Percentiles rank a stretch among this genome's conserved stretches.
These are phyloP conservation scores for Fulvia fulva DNA, from an alignment of 2,329 filamentous ascomycete species.

Conservation along the genomic window DNA sequence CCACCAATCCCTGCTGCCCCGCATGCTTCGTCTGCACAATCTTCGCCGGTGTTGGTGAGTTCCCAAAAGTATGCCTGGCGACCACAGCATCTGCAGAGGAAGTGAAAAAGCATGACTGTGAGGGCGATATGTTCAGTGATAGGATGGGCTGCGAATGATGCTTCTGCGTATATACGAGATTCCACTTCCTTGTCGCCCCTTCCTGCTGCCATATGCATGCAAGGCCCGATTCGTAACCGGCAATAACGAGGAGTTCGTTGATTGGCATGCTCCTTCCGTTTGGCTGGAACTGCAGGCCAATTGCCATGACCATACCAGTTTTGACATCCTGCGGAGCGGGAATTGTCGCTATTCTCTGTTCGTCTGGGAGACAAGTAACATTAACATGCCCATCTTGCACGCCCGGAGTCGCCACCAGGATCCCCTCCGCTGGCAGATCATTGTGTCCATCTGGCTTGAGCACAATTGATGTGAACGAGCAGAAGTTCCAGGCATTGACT, in stretches of 20 bases:
- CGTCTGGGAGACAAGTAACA: constrained; percentile 75
- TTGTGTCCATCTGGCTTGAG: constrained; percentile 4
- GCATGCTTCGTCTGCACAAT: constrained; percentile 74
- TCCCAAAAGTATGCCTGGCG: constrained; percentile 64
- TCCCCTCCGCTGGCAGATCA: constrained; percentile 27
- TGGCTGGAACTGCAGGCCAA: constrained; percentile 48
- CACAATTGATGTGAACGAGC: constrained; percentile 66
- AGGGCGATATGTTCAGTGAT: constrained; percentile 49
- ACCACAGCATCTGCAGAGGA: constrained; percentile 78
- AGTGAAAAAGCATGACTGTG: constrained; percentile 63
- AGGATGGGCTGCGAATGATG: constrained; percentile 77
- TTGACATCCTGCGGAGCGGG: constrained; percentile 48
- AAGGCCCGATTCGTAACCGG: constrained; percentile 82
- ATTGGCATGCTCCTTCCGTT: constrained; percentile 35
- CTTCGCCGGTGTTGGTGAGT: constrained; percentile 8
- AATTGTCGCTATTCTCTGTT: constrained; percentile 62
- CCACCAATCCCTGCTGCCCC: constrained; percentile 75
- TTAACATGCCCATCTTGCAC: constrained; percentile 59
- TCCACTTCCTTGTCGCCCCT: constrained; percentile 46
- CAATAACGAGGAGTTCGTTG: constrained; percentile 57
- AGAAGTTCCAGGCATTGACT: constrained; percentile 95
- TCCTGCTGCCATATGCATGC: constrained; percentile 53
- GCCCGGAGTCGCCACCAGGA: constrained; percentile 73
- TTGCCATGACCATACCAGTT: constrained; percentile 82
- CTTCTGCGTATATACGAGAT: constrained; percentile 59